phyloP scores from a whole-genome alignment of 2,329 filamentous ascomycete genomes.

The Sclerotinia minor region DNA sequence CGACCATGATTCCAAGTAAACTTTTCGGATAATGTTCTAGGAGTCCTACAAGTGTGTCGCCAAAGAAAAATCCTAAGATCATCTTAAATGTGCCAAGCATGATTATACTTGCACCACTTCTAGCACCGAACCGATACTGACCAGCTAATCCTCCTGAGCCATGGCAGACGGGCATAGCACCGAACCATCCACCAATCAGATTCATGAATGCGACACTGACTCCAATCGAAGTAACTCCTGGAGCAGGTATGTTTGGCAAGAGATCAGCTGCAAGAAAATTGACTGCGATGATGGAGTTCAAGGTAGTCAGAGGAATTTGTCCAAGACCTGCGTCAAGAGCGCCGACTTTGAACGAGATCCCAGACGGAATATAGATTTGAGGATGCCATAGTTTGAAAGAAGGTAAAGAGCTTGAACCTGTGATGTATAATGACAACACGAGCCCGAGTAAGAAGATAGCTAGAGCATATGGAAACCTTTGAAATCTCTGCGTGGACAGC shows the following conservation, averaged over 20 bases:
- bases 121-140: conserved; percentile 87
- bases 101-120: conserved; percentile 81
- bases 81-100: conserved; percentile 77
- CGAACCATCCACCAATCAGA: conserved; percentile 82
- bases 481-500: conserved; percentile 63
- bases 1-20: conserved; percentile 82
- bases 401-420: conserved; percentile 48
- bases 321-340: conserved; percentile 62
- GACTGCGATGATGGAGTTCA: conserved; percentile 91
- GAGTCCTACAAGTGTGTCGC: conserved; percentile 69
- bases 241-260: conserved; percentile 66
- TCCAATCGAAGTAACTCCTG: conserved; percentile 74
- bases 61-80: conserved; percentile 71
- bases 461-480: conserved; percentile 76
- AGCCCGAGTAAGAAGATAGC: conserved; percentile 69
- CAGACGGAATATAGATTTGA: conserved; percentile 48
- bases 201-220: conserved; percentile 84
- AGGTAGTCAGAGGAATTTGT: conserved; percentile 84
- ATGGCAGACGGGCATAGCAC: conserved; percentile 93
- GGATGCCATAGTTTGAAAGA: conserved; percentile 63
- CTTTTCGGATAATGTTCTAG: conserved; percentile 72
- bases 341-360: conserved; percentile 50
- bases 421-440: conserved; percentile 57
- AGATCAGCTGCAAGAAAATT: conserved; percentile 76
- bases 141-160: conserved; percentile 88